Base-by-base conservation (phyloP, 495 filamentous ascomycete species). In the Glarea lozoyensis region DNA sequence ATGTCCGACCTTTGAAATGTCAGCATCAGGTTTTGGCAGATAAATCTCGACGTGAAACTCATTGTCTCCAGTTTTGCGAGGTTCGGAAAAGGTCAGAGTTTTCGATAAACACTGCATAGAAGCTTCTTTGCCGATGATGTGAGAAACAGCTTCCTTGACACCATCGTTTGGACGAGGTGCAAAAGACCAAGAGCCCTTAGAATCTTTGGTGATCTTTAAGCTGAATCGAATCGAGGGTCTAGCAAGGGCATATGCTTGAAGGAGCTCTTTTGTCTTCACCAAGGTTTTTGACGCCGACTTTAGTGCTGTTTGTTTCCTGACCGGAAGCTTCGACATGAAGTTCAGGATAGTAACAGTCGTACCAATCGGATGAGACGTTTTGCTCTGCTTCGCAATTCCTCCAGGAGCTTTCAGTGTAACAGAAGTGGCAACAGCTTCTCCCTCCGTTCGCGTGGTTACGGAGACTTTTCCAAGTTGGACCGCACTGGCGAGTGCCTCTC, bases 401-500 rank as follows among this genome's bases (percentile, higher is more conserved):
- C 54, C 58, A 17, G 46, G 47, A 10, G 55, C 43, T 10, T 51
- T 49, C 22, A 75, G 48, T 32, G 55, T 60, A 22, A 68, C 46
- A 7, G 41, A 45, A 4, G 58, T 55, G 0, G 78, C 89, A 18
- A 81, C 78, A n/a, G 69, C 55, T 47, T 95, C 84, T 0, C 79
- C 71, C 34, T 82, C 75, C 15, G 78, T 68, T 36, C 82, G 74
- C 0, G 92, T 97, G 2, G 72, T 82, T 24, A 96, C 62, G 1
- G 63, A 68, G 40, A 96, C 47, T 2, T 63, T 48, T 4, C 78
- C 83, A 49, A 94, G 57, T 43, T 86, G 76, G 13, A 78, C 82
- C 20, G 75, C 73, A 57, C 84, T 89, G 0, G 88, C 86, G 37
- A 97, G 61, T 9, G 92, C 88, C 57, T 89, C 79, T 9, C 92